Evolutionary conservation across 2,329 filamentous ascomycete genomes (phyloP).

Genomic region (Dothistroma septosporum): DNA sequence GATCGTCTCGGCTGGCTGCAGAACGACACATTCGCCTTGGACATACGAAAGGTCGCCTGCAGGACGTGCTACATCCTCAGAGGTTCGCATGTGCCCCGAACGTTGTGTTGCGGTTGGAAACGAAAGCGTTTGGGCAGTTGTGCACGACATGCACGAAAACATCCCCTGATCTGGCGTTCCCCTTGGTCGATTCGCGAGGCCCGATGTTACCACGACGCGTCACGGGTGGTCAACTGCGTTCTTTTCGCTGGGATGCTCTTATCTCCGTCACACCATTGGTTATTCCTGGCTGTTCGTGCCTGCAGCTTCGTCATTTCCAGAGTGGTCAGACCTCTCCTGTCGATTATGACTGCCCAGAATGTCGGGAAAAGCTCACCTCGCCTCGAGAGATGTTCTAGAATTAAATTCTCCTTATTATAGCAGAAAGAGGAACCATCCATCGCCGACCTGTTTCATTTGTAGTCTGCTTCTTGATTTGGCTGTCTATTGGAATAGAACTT

Average conservation of each 20-base stretch:
- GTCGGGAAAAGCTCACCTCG: background rate
- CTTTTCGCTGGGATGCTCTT: background rate
- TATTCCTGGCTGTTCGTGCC: constrained; percentile 4
- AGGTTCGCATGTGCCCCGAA: background rate
- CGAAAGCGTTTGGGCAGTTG: background rate
- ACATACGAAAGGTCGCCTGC: background rate
- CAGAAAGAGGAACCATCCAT: background rate
- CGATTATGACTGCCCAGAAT: background rate
- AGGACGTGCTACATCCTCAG: background rate
- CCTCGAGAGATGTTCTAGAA: background rate
- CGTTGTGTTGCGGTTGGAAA: background rate
- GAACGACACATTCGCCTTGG: background rate
- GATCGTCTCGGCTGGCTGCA: background rate
- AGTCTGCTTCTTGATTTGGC: background rate
- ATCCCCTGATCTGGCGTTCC: background rate
- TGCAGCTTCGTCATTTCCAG: constrained; percentile 7
- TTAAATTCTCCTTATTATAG: background rate
- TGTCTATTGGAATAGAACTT: background rate
- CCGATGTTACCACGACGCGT: constrained; percentile 8
- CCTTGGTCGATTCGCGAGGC: background rate
- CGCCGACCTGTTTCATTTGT: background rate
- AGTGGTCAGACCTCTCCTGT: background rate
- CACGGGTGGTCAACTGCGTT: background rate
- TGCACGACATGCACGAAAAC: background rate
- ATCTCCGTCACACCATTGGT: constrained; percentile 7